Percentiles rank a stretch among this genome's conserved stretches.
These are phyloP conservation scores for Epicoccum sorghinum DNA, from an alignment of 2,329 filamentous ascomycete genomes.

Conservation along the genomic window DNA sequence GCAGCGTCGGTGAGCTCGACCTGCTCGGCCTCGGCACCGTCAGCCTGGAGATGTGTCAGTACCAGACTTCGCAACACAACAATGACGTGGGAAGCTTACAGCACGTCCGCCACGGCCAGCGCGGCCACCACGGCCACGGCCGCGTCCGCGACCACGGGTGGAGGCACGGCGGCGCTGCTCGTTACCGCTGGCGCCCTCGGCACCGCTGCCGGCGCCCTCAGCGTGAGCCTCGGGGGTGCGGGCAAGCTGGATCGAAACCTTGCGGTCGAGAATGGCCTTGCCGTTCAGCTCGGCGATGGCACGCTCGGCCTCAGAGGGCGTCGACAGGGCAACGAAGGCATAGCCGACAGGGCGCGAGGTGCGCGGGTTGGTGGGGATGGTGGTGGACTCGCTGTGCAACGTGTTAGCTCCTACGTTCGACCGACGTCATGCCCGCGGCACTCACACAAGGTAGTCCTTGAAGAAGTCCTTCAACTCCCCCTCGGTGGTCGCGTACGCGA, in stretches of 20 bases:
- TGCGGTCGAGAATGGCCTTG: constrained; percentile 97
- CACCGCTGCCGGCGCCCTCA: constrained; percentile 73
- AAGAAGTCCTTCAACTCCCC: constrained; percentile 99
- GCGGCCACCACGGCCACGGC: constrained; percentile 66
- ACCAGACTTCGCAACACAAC: not conserved
- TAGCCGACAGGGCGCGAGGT: constrained; percentile 98
- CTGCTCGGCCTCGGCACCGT: constrained; percentile 53
- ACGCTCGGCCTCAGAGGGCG: constrained; percentile 90
- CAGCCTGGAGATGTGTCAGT: constrained; percentile 34
- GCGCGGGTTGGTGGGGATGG: constrained; percentile 98
- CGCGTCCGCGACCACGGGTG: constrained; percentile 62
- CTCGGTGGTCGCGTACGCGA: constrained; percentile 99
- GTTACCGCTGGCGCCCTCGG: constrained; percentile 74
- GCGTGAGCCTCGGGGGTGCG: constrained; percentile 91
- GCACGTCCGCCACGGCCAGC: constrained; percentile 68
- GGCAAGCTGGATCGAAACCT: constrained; percentile 98
- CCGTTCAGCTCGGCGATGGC: constrained; percentile 95
- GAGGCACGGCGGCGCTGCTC: constrained; percentile 64
- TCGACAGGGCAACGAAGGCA: constrained; percentile 97
- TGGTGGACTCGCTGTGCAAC: constrained; percentile 84
- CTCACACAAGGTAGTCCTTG: constrained; percentile 99
- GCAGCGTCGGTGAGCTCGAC: constrained; percentile 57
- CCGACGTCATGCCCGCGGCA: constrained; percentile 45
- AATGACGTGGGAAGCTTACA: constrained; percentile 57
- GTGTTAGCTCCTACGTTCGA: constrained; percentile 26